phyloP scores from a whole-genome alignment of 352 stramenopile genomes.

The Globisporangium iwayamae region DNA sequence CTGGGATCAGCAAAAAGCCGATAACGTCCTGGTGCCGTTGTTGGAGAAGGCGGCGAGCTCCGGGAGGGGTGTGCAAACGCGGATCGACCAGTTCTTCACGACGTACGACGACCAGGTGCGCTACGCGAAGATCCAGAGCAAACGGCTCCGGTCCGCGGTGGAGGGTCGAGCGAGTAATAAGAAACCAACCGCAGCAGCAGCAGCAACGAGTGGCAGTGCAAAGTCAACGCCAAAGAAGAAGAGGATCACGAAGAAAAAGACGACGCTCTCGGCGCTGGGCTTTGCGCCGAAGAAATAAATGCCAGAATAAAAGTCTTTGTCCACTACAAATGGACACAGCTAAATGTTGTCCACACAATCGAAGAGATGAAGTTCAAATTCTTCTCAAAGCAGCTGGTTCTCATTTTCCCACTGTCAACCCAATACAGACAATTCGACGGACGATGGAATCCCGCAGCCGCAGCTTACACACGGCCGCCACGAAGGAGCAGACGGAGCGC shows the following conservation, averaged over 20 bases:
- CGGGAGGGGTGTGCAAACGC: conserved; percentile 68
- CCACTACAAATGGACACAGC: too few species aligned
- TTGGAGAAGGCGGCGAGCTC: conserved; percentile 46
- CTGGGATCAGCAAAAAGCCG: conserved; percentile 91
- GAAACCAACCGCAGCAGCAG: background rate
- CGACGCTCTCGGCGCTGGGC: conserved; percentile 8
- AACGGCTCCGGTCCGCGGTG: conserved; percentile 84
- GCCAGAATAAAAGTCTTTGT: too few species aligned
- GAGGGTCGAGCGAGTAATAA: conserved; percentile 22
- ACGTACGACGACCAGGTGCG: conserved; percentile 95
- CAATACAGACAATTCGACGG: too few species aligned
- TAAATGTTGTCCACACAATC: background rate
- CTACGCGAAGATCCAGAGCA: conserved; percentile 91
- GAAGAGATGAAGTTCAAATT: too few species aligned
- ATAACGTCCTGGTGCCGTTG: conserved; percentile 89
- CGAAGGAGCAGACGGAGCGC: too few species aligned
- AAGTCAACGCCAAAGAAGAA: conserved; percentile 10
- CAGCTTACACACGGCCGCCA: too few species aligned
- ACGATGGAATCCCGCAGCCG: too few species aligned
- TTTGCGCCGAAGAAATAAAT: conserved; percentile 7
- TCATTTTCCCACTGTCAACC: too few species aligned
- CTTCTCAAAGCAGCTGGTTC: too few species aligned
- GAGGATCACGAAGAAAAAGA: conserved; percentile 19
- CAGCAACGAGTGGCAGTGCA: background rate
- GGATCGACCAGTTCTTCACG: conserved; percentile 95